Base-by-base conservation (phyloP, 2,329 filamentous ascomycete species). In the Xylaria sp. region DNA sequence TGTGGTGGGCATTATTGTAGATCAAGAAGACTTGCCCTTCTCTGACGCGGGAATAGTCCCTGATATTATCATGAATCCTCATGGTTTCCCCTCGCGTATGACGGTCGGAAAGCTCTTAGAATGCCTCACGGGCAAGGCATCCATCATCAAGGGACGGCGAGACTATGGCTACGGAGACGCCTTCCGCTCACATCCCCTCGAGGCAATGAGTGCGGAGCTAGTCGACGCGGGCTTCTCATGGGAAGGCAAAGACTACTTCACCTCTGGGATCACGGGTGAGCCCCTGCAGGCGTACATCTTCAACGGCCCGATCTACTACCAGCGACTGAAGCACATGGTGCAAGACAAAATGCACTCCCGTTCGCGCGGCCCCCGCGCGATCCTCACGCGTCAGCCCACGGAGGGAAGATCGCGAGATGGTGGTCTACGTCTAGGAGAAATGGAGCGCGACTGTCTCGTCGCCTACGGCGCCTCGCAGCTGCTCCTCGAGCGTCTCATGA, bases 61-160 rank as follows among this genome's bases (percentile, higher is more conserved):
- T 0, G 96, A 99, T 81, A 98, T 99, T 73, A 99, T 99, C 88
- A 99, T 99, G 96, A 99, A 99, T 84, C 96, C 97, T 0, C 96
- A 99, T 82, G 96, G 96, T 90, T 99, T 99, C 86, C 96, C 96
- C 1, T 98, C 95, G 36, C 96, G 96, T 80, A 99, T 99, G 96
- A 99, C 96, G 62, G 96, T 99, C 70, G 96, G 96, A 36, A 99
- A 99, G 81, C 92, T 99, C 85, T 88, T 99, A 59, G 96, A 99
- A 79, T 92, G 97, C 53, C 86, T 99, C 17, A 93, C 94, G 0
- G 96, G 96, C 72, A 99, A 99, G 81, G 96, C 96, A 0, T 93
- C 94, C 12, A 90, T 99, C 1, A 81, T 99, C 3, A 88, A 91
- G 67, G 96, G 96, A 4, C 90, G 91, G 7, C 90, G 93, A 69